Base-by-base conservation (phyloP, 208 protist species). In the Lotmaria passim region DNA sequence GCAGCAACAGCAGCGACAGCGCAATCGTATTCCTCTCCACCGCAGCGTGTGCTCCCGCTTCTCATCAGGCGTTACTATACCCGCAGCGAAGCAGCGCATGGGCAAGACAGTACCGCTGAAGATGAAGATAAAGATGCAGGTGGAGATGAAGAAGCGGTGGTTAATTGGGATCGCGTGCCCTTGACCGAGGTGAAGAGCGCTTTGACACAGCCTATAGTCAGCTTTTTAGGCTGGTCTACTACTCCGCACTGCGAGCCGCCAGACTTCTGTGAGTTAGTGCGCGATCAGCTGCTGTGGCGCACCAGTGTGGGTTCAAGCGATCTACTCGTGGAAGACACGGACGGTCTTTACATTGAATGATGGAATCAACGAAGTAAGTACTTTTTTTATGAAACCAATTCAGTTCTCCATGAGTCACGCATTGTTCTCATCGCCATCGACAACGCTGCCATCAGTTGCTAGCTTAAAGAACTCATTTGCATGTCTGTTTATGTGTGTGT, bases 201-300 rank as follows among this genome's bases (percentile, higher is more conserved):
- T n/a, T 39, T 76, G 21, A 21, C 47, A 7, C 14, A 79, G 23
- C 72, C 86, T 1, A 68, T 79, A 17, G 43, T 38, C 17, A 30
- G 52, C 41, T 75, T 92, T n/a, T 59, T 92, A 14, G 15, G 46
- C 7, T 67, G 28, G 44, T 89, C 83, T 14, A 92, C 83, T 3
- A 89, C 86, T 3, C 83, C 86, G 31, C 83, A 92, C 53, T 92
- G 86, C 47, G 86, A 92, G 68, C 86, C 86, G 11, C 69, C 75
- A 11, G 86, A 92, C 64, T 92, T 87, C 48, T 56, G 47, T 4
- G 50, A 46, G 3, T 6, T 78, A 17, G 31, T 47, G 21, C 71
- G 79, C 14, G 24, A 65, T 26, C 28, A 66, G 26, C 51, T 84
- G 36, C 36, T 66, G 21, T 51, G 57, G 47, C 53, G 36, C 3